Conservation (phyloP, 345 rosid genomes). For the Hevea brasiliensis region DNA sequence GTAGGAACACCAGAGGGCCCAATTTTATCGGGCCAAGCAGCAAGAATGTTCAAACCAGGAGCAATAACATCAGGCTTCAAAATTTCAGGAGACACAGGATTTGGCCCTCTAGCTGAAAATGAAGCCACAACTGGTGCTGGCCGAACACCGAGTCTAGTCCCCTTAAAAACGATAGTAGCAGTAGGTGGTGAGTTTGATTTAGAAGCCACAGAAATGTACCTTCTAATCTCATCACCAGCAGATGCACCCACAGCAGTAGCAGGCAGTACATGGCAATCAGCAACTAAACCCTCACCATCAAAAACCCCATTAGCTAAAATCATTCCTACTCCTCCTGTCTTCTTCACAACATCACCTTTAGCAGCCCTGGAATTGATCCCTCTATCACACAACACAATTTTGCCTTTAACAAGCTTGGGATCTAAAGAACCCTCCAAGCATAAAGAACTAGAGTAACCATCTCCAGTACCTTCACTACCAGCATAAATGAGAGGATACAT, state of each 20-base stretch:
- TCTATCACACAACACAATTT: conserved; percentile 33
- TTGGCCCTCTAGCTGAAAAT: conserved; percentile 37
- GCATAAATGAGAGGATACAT: conserved; percentile 27
- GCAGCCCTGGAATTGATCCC: conserved; percentile 34
- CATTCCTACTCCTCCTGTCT: conserved; percentile 36
- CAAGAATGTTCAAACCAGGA: conserved; percentile 39
- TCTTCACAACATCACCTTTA: conserved; percentile 36
- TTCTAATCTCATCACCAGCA: conserved; percentile 32
- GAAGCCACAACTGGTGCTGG: conserved; percentile 38
- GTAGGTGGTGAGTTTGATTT: conserved; percentile 24
- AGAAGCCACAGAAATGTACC: conserved; percentile 21
- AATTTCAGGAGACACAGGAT: conserved; percentile 33
- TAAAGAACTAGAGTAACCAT: conserved; percentile 32
- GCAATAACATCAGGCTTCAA: conserved; percentile 37
- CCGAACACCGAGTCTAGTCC: conserved; percentile 26
- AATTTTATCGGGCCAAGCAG: conserved; percentile 37
- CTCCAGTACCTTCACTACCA: conserved; percentile 23
- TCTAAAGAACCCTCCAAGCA: conserved; percentile 35
- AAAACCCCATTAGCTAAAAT: conserved; percentile 36
- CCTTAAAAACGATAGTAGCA: conserved; percentile 29
- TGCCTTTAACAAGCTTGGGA: conserved; percentile 25
- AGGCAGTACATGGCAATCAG: conserved; percentile 37
- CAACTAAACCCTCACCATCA: conserved; percentile 39
- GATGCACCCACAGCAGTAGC: conserved; percentile 31
- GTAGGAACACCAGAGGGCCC: conserved; percentile 26